Conservation (phyloP, 805 yeast genomes). For the Cyberlindnera subsufficiens region DNA sequence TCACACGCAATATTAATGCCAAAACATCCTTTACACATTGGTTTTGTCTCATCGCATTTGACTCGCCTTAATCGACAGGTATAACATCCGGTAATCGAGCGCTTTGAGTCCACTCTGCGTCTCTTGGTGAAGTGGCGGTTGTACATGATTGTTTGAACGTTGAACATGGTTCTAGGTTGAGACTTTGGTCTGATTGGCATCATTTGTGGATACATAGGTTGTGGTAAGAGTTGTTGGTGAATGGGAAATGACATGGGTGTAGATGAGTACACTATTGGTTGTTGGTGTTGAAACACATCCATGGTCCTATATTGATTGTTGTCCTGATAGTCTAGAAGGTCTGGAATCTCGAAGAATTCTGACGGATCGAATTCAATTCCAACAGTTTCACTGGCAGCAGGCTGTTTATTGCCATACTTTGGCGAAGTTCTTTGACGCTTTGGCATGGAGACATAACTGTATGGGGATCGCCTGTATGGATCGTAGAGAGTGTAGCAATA, state of each 20-base stretch:
- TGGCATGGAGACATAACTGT: neutral
- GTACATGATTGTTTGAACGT: neutral
- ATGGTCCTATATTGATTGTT: neutral
- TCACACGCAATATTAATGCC: constrained; percentile 17
- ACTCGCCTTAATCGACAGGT: constrained; percentile 56
- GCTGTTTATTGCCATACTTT: neutral
- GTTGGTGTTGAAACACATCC: no score
- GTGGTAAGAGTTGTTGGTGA: neutral
- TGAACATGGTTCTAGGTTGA: neutral
- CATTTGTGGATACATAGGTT: neutral
- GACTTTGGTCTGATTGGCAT: neutral
- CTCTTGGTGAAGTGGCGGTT: neutral
- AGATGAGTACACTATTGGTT: no score
- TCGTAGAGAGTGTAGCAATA: constrained; percentile 8
- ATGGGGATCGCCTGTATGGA: constrained; percentile 1
- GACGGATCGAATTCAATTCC: neutral
- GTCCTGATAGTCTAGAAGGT: neutral
- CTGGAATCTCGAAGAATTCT: neutral
- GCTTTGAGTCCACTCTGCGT: neutral
- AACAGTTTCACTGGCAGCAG: neutral
- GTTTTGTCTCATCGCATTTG: constrained; percentile 57
- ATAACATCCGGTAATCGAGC: constrained; percentile 33
- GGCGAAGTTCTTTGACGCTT: neutral
- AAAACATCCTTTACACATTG: constrained; percentile 47
- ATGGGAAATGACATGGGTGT: neutral